phyloP scores from a whole-genome alignment of 2,329 filamentous ascomycete species.

The Arthrobotrys entomopaga region DNA sequence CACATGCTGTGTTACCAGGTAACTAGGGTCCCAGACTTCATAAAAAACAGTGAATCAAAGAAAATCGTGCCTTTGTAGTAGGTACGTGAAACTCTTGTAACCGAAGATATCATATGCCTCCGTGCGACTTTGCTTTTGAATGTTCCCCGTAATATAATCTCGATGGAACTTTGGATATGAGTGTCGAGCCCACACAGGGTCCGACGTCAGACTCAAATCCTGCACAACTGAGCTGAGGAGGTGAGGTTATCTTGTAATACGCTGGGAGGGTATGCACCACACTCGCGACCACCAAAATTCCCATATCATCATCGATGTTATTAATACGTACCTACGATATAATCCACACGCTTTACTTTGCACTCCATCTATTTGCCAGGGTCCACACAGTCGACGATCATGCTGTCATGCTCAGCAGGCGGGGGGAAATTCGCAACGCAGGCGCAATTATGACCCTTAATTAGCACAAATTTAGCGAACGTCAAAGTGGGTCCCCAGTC shows the following conservation, averaged over 20 bases:
- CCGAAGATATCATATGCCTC: background rate
- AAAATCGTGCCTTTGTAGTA: conserved; percentile 3
- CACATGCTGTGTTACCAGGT: conserved; percentile 38
- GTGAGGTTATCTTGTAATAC: no score
- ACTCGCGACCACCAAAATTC: background rate
- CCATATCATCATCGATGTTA: background rate
- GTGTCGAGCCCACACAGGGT: no score
- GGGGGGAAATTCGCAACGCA: conserved; percentile 22
- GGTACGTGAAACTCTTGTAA: conserved; percentile 17
- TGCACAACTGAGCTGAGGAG: no score
- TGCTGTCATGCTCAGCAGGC: conserved; percentile 53
- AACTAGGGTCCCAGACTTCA: background rate
- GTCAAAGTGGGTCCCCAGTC: conserved; percentile 29
- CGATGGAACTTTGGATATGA: no score
- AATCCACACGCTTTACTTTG: background rate
- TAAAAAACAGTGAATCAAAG: background rate
- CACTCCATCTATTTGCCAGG: background rate
- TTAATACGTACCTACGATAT: background rate
- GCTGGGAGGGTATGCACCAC: background rate
- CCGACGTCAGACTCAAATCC: no score
- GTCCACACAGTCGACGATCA: conserved; percentile 32
- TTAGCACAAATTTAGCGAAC: conserved; percentile 22
- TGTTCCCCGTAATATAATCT: no score
- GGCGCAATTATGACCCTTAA: conserved; percentile 16
- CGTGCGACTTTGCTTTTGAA: no score